Conservation (phyloP, 2,329 filamentous ascomycete species). For the Orbilia brochopaga region DNA sequence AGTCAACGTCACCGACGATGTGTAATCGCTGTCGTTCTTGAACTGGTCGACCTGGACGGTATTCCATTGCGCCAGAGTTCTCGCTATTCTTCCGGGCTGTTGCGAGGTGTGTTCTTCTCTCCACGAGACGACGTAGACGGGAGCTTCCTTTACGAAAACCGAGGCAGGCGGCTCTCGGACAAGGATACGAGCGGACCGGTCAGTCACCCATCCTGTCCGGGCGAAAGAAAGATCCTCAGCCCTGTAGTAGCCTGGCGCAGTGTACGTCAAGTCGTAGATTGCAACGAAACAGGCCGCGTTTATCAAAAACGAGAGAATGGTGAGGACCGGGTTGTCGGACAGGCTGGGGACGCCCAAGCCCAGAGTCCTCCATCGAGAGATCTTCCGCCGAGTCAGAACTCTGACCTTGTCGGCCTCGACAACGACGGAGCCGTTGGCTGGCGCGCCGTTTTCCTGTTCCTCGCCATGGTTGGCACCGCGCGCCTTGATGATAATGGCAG, state of each 20-base stretch:
- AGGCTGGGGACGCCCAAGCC: constrained; percentile 77
- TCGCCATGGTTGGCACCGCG: constrained; percentile 4
- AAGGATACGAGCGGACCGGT: constrained; percentile 77
- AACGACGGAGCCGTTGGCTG: constrained; percentile 27
- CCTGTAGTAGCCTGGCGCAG: constrained; percentile 72
- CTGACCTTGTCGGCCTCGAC: constrained; percentile 60
- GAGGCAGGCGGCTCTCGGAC: constrained; percentile 78
- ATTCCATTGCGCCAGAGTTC: constrained; percentile 57
- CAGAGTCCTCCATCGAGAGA: constrained; percentile 69
- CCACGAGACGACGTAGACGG: constrained; percentile 73
- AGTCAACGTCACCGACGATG: constrained; percentile 71
- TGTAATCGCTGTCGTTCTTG: constrained; percentile 81
- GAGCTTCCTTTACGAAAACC: constrained; percentile 65
- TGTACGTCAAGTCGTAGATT: constrained; percentile 77
- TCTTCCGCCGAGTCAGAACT: constrained; percentile 55
- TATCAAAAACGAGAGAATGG: constrained; percentile 71
- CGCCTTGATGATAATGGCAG: constrained; percentile 63
- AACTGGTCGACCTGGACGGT: constrained; percentile 68
- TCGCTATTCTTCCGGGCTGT: constrained; percentile 56
- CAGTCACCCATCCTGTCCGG: constrained; percentile 83
- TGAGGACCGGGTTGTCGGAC: constrained; percentile 68
- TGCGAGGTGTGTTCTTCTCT: constrained; percentile 62
- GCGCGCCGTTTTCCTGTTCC: constrained; percentile 10
- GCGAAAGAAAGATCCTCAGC: constrained; percentile 81
- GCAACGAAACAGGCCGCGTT: constrained; percentile 74